Conservation (phyloP, 2,329 filamentous ascomycete genomes). For the Helicocarpus griseus region DNA sequence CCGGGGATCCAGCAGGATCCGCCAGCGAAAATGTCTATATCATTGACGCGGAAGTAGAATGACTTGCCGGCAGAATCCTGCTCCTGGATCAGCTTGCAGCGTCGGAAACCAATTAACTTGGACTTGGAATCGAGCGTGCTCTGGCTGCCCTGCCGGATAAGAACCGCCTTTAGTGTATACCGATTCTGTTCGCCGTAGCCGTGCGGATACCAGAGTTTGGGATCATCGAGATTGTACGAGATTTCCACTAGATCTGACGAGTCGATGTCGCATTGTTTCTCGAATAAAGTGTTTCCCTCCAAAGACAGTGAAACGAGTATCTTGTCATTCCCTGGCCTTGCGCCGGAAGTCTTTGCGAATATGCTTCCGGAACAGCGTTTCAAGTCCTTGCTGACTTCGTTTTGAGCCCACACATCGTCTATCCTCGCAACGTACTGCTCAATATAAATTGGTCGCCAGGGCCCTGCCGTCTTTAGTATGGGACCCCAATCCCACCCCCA, state of each 20-base stretch:
- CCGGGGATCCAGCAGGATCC: constrained; percentile 60
- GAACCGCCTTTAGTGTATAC: constrained; percentile 44
- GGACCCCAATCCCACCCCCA: constrained; percentile 44
- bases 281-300: constrained; percentile 27
- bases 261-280: constrained; percentile 32
- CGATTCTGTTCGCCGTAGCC: constrained; percentile 49
- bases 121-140: constrained; percentile 26
- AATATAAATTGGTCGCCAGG: constrained; percentile 52
- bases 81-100: constrained; percentile 34
- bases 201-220: constrained; percentile 50
- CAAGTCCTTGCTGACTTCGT: constrained; percentile 31
- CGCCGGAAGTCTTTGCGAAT: constrained; percentile 26
- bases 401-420: constrained; percentile 45
- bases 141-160: constrained; percentile 16
- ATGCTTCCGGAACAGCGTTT: constrained; percentile 29
- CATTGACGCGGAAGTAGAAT: constrained; percentile 57
- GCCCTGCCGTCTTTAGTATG: constrained; percentile 39
- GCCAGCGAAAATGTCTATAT: constrained; percentile 54
- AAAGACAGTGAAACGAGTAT: constrained; percentile 26
- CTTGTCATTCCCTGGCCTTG: constrained; percentile 12
- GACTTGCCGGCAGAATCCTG: constrained; percentile 48
- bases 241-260: constrained; percentile 24
- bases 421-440: constrained; percentile 54
- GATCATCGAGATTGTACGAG: constrained; percentile 33
- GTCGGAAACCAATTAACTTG: constrained; percentile 48